Conservation (phyloP, 2,329 filamentous ascomycete species). For the Penicillium oxalicum region DNA sequence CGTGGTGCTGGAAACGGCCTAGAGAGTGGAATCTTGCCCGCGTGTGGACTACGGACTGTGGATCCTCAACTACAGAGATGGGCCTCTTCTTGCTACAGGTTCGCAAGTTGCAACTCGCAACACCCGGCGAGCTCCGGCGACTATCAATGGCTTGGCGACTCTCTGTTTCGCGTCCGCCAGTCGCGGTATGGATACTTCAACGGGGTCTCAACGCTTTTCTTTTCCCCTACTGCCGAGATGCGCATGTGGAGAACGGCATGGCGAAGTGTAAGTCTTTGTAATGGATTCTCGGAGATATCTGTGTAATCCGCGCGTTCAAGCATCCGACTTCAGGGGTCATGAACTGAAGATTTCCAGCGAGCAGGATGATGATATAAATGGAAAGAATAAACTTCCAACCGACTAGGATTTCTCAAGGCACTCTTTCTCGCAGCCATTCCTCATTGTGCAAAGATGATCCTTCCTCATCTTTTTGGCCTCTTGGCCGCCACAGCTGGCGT, state of each 20-base stretch:
- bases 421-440: not conserved
- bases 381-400: not conserved
- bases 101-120: too few species aligned
- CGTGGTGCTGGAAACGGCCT: not conserved
- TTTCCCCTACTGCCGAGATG: not conserved
- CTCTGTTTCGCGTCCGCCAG: not conserved
- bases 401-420: not conserved
- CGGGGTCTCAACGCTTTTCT: not conserved
- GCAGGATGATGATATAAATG: not conserved
- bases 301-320: too few species aligned
- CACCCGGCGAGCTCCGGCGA: too few species aligned
- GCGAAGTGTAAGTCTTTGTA: too few species aligned
- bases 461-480: not conserved
- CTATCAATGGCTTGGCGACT: too few species aligned
- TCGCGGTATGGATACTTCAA: not conserved
- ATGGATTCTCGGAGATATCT: too few species aligned
- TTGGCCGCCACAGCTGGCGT: slow-evolving; percentile 1
- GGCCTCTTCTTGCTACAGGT: not conserved
- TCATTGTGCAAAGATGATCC: not conserved
- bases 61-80: not conserved
- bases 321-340: too few species aligned
- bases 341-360: not conserved
- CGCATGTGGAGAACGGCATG: not conserved
- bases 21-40: not conserved
- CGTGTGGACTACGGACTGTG: not conserved